A percentile compares a stretch with the other conserved stretches of the same genome.
Conservation (phyloP, 805 yeast genomes). For the Cyberlindnera americana region DNA sequence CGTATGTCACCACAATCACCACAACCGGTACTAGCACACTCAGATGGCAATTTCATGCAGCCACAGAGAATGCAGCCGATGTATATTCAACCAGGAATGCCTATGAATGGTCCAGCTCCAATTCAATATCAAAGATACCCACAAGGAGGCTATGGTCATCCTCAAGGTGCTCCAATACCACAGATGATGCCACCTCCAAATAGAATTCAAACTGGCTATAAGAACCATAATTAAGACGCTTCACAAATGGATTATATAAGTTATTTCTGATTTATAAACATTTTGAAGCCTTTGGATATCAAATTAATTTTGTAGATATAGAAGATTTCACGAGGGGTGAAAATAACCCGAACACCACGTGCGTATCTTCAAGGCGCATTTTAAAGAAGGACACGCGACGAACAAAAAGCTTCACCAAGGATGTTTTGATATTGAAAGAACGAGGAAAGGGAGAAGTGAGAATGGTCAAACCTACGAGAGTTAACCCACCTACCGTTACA, state of each 20-base stretch:
- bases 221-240: constrained; percentile 5
- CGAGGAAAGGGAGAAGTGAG: too few relatives aligned
- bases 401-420: neutral
- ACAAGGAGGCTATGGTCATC: constrained; percentile 8
- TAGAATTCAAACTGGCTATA: constrained; percentile 7
- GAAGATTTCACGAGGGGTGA: neutral
- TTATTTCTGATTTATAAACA: too few relatives aligned
- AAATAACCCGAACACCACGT: neutral
- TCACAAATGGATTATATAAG: too few relatives aligned
- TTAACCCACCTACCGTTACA: neutral
- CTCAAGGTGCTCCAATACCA: constrained; percentile 9
- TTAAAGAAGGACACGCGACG: neutral
- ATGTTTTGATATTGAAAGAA: neutral
- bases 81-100: constrained; percentile 16
- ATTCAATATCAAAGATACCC: constrained; percentile 14
- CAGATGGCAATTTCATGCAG: constrained; percentile 11
- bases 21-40: constrained; percentile 10
- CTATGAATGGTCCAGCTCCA: constrained; percentile 6
- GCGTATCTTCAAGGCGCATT: neutral
- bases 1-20: constrained; percentile 19
- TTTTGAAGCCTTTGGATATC: too few relatives aligned
- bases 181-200: constrained; percentile 12
- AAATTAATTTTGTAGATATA: too few relatives aligned
- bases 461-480: constrained; percentile 4
- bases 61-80: constrained; percentile 15